Evolutionary conservation across 371 early-diverging fungal genomes (phyloP).

Genomic region (Thermomucor indicae-seudaticae): DNA sequence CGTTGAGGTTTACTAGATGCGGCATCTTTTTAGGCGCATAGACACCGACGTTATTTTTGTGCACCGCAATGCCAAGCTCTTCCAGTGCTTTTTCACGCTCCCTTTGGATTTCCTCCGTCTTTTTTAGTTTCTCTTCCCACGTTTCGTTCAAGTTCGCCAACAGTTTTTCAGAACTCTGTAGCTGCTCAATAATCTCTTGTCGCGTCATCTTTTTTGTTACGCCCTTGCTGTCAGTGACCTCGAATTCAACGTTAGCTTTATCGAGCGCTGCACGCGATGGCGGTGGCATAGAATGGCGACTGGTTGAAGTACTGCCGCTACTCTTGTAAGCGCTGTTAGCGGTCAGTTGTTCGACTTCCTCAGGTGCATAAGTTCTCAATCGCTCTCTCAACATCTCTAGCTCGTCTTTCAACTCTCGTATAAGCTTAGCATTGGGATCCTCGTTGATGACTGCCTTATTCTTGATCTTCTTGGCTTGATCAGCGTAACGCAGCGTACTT

Average conservation of each 20-base stretch:
- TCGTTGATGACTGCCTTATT: constrained; percentile 93
- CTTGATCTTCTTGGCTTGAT: constrained; percentile 90
- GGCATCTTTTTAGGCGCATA: constrained; percentile 81
- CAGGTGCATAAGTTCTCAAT: constrained; percentile 58
- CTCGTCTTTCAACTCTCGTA: constrained; percentile 87
- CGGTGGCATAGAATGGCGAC: constrained; percentile 2
- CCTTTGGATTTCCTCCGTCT: constrained; percentile 68
- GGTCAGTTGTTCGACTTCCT: constrained; percentile 38
- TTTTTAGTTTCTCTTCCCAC: constrained; percentile 81
- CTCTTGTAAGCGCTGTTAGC: constrained; percentile 26
- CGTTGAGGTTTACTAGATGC: constrained; percentile 86
- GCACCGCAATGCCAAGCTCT: constrained; percentile 78
- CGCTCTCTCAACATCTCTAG: constrained; percentile 63
- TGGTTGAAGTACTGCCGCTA: not conserved
- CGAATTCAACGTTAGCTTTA: constrained; percentile 27
- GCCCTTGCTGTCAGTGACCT: constrained; percentile 51
- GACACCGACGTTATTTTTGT: constrained; percentile 73
- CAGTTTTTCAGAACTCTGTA: constrained; percentile 84
- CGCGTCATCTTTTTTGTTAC: constrained; percentile 47
- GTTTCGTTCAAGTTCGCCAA: constrained; percentile 78
- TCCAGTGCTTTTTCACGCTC: constrained; percentile 75
- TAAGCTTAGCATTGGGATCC: constrained; percentile 79
- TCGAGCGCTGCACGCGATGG: constrained; percentile 2
- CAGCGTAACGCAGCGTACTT: constrained; percentile 93
- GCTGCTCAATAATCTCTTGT: constrained; percentile 72